These are phyloP conservation scores for Albugo laibachii DNA, from an alignment of 352 stramenopile species.

Conservation along the genomic window DNA sequence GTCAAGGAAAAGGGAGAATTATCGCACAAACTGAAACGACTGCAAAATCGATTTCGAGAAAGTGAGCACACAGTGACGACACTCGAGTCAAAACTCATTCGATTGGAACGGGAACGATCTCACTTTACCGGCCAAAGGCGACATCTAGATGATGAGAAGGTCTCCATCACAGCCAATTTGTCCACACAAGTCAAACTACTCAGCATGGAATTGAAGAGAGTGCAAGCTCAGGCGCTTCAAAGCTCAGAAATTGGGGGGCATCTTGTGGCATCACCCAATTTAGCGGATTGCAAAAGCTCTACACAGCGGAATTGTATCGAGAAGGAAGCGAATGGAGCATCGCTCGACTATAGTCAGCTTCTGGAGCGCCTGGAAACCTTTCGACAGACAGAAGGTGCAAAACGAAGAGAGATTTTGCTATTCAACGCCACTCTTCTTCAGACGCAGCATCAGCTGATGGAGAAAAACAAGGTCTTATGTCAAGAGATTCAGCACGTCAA, in stretches of 20 bases:
- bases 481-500: conserved; percentile 18
- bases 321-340: conserved; percentile 9
- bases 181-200: conserved; percentile 21
- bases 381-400: conserved; percentile 22
- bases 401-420: conserved; percentile 36
- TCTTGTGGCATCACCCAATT: background rate
- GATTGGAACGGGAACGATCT: conserved; percentile 27
- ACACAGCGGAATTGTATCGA: background rate
- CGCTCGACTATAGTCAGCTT: conserved; percentile 18
- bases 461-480: conserved; percentile 11
- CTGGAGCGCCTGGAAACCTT: conserved; percentile 29
- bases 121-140: conserved; percentile 15
- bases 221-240: conserved; percentile 13
- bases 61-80: conserved; percentile 15
- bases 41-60: conserved; percentile 18
- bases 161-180: conserved; percentile 16
- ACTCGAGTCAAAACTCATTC: conserved; percentile 22
- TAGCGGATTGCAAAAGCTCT: background rate
- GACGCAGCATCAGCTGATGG: conserved; percentile 32
- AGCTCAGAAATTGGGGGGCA: conserved; percentile 13
- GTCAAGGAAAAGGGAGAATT: conserved; percentile 22
- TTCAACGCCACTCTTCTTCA: conserved; percentile 47
- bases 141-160: conserved; percentile 11
- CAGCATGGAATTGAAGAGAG: conserved; percentile 19
- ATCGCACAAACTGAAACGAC: conserved; percentile 13